phyloP scores from a whole-genome alignment of 352 stramenopile genomes.

The Peronospora destructor region DNA sequence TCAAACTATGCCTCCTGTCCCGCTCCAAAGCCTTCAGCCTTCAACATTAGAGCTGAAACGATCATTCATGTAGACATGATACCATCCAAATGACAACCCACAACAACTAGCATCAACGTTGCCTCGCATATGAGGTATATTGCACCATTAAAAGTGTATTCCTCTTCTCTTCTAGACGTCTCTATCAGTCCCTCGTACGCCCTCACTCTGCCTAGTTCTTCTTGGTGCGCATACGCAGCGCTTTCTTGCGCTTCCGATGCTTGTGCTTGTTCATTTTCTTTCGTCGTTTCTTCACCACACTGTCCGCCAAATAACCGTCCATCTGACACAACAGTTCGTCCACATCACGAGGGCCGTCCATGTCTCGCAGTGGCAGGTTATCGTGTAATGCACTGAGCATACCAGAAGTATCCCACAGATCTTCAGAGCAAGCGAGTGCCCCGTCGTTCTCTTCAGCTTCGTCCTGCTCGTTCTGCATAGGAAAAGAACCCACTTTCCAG shows the following conservation, averaged over 20 bases:
- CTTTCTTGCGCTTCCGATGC: conserved; percentile 87
- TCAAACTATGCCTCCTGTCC: too few species aligned
- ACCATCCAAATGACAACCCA: too few species aligned
- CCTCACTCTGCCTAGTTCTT: conserved; percentile 56
- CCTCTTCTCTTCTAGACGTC: conserved; percentile 13
- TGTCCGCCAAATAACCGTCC: conserved; percentile 76
- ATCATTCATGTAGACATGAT: too few species aligned
- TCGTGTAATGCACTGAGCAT: conserved; percentile 75
- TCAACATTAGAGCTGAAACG: too few species aligned
- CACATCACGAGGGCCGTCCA: conserved; percentile 26
- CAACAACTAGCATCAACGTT: too few species aligned
- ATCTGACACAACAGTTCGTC: conserved; percentile 60
- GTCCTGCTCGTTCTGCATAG: conserved; percentile 30
- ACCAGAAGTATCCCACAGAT: conserved; percentile 71
- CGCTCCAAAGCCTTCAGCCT: too few species aligned
- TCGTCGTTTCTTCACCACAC: conserved; percentile 85
- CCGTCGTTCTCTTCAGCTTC: conserved; percentile 21
- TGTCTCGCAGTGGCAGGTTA: conserved; percentile 47
- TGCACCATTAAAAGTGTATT: neutral
- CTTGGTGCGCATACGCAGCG: conserved; percentile 83
- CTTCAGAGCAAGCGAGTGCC: conserved; percentile 36
- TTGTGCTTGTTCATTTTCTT: conserved; percentile 94
- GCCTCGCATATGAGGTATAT: neutral
- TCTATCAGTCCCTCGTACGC: conserved; percentile 14
- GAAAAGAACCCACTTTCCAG: conserved; percentile 76